These are phyloP conservation scores for Petunia secreta DNA, from an alignment of 257 asterid genomes.

Conservation along the genomic window DNA sequence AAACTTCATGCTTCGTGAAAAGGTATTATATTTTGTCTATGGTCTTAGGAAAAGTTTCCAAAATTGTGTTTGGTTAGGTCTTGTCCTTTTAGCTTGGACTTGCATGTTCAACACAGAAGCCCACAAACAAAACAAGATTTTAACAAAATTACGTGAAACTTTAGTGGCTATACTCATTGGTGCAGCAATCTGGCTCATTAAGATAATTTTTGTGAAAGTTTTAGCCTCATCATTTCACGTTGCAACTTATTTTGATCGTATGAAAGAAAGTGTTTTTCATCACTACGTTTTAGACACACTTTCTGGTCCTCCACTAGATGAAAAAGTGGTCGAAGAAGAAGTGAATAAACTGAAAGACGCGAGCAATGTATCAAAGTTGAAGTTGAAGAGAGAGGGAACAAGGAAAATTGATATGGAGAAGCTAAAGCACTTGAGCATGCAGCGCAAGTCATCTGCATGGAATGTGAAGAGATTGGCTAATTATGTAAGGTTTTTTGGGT, in stretches of 20 bases:
- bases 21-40: constrained; percentile 60
- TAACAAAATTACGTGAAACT: constrained; percentile 45
- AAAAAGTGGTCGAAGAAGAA: constrained; percentile 7
- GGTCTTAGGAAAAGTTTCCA: constrained; percentile 57
- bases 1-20: constrained; percentile 61
- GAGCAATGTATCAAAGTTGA: constrained; percentile 38
- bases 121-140: constrained; percentile 39
- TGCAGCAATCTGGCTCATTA: constrained; percentile 61
- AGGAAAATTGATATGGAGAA: constrained; percentile 63
- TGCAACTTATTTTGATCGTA: constrained; percentile 58
- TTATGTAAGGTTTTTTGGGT: constrained; percentile 58
- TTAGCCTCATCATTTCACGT: constrained; percentile 66
- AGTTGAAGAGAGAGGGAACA: constrained; percentile 27
- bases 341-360: constrained; percentile 35
- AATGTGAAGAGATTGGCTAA: constrained; percentile 54
- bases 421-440: constrained; percentile 53
- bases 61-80: constrained; percentile 60
- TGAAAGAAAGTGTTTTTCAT: constrained; percentile 63
- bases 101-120: constrained; percentile 47
- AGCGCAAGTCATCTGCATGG: constrained; percentile 58
- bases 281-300: constrained; percentile 56
- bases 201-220: constrained; percentile 53
- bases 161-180: constrained; percentile 50
- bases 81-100: constrained; percentile 54
- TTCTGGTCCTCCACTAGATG: constrained; percentile 59